Conservation (phyloP, 2,329 filamentous ascomycete species). For the Magnaporthiopsis poae region DNA sequence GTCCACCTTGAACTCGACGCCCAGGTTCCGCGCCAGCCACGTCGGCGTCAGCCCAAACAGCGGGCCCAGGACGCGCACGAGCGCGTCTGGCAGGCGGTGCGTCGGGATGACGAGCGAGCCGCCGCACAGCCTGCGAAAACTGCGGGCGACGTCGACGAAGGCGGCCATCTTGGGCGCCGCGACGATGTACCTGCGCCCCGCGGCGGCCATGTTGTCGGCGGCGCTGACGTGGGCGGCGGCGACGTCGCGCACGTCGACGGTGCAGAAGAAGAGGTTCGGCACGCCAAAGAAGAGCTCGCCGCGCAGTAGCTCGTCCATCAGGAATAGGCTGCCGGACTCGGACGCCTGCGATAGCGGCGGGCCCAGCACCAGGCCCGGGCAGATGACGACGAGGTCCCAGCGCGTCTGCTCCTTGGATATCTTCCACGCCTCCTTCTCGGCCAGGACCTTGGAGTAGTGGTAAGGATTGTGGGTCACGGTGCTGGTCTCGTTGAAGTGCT, state of each 20-base stretch:
- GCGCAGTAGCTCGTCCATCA: conserved; percentile 18
- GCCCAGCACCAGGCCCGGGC: conserved; percentile 19
- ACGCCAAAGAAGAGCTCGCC: conserved; percentile 19
- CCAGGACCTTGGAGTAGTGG: conserved; percentile 19
- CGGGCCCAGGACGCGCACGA: background rate
- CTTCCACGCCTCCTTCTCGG: conserved; percentile 20
- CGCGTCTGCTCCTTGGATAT: conserved; percentile 15
- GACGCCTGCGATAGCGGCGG: conserved; percentile 15
- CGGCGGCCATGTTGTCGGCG: conserved; percentile 8
- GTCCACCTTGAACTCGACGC: conserved; percentile 37
- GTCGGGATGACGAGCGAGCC: background rate
- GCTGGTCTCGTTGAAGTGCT: conserved; percentile 19
- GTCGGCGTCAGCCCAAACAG: background rate
- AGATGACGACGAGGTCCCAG: conserved; percentile 20
- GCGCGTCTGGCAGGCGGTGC: background rate
- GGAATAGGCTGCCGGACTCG: conserved; percentile 18
- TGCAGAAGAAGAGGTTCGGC: conserved; percentile 17
- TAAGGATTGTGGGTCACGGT: conserved; percentile 19
- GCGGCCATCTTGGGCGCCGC: conserved; percentile 2
- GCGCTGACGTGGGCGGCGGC: conserved; percentile 14
- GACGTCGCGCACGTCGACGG: conserved; percentile 17
- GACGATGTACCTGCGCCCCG: conserved; percentile 11
- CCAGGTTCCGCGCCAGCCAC: background rate
- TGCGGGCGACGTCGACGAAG: background rate
- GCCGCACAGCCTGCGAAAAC: background rate